phyloP scores from a whole-genome alignment of 352 stramenopile species.

The Globisporangium nodosum region DNA sequence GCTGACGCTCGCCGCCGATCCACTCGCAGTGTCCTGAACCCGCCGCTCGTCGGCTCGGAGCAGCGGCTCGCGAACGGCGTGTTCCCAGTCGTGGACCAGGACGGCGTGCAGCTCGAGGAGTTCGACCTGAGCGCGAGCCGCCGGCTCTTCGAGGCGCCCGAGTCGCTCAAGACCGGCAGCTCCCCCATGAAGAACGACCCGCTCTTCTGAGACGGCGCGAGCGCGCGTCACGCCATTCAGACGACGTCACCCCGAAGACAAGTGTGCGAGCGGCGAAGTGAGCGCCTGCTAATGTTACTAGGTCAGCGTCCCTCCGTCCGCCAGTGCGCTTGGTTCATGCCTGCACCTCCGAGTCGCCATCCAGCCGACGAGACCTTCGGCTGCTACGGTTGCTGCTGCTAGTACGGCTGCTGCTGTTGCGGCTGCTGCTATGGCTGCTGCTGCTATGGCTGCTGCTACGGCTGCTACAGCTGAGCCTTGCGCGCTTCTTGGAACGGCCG shows the following conservation, averaged over 20 bases:
- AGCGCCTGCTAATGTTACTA: too few relatives aligned
- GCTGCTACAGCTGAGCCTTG: too few relatives aligned
- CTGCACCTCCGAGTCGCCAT: too few relatives aligned
- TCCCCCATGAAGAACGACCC: slow-evolving; percentile 36
- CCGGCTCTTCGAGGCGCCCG: slow-evolving; percentile 65
- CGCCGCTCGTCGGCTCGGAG: slow-evolving; percentile 56
- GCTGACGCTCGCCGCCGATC: background rate
- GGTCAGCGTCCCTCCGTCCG: too few relatives aligned
- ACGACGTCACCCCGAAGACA: too few relatives aligned
- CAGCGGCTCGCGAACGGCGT: slow-evolving; percentile 44
- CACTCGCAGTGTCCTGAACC: slow-evolving; percentile 63
- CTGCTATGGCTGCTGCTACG: too few relatives aligned
- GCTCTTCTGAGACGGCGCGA: background rate
- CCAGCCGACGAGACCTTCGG: background rate
- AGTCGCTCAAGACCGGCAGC: slow-evolving; percentile 72
- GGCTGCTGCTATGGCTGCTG: too few relatives aligned
- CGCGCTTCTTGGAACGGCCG: slow-evolving; percentile 17
- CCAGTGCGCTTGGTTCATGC: too few relatives aligned
- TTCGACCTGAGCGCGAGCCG: slow-evolving; percentile 42
- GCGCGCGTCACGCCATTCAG: too few relatives aligned
- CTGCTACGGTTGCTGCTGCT: too few relatives aligned
- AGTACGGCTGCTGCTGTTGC: too few relatives aligned
- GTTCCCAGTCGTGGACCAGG: slow-evolving; percentile 63
- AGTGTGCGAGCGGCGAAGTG: too few relatives aligned
- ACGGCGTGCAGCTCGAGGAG: slow-evolving; percentile 51